Percentiles rank a stretch among this genome's conserved stretches.
phyloP scores from a whole-genome alignment of 371 early-diverging fungal species.

The Mucor plumbeus region DNA sequence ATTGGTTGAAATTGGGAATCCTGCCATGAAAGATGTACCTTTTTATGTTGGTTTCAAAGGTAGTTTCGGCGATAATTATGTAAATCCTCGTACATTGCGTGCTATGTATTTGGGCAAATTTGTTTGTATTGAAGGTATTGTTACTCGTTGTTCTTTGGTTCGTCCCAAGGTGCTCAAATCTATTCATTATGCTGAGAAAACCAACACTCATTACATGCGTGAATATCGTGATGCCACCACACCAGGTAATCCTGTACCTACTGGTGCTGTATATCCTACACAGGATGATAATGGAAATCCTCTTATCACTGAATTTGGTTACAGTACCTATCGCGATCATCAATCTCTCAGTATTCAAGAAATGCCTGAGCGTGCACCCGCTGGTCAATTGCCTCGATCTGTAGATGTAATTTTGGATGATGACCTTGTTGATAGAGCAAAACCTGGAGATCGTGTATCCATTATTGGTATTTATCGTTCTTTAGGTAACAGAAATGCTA shows the following conservation, averaged over 20 bases:
- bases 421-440: constrained; percentile 96
- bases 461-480: constrained; percentile 96
- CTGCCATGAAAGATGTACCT: constrained; percentile 34
- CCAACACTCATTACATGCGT: constrained; percentile 82
- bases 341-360: constrained; percentile 98
- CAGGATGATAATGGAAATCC: constrained; percentile 93
- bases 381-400: constrained; percentile 97
- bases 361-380: constrained; percentile 99
- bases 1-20: constrained; percentile 43
- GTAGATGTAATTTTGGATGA: constrained; percentile 97
- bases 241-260: constrained; percentile 64
- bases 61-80: constrained; percentile 89
- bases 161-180: constrained; percentile 95
- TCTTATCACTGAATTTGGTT: constrained; percentile 95
- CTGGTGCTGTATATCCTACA: constrained; percentile 81
- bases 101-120: constrained; percentile 87
- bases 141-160: constrained; percentile 97
- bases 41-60: constrained; percentile 92
- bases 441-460: constrained; percentile 99
- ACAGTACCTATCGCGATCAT: constrained; percentile 93
- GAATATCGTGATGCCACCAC: constrained; percentile 89
- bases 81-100: constrained; percentile 92
- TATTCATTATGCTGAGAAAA: constrained; percentile 94
- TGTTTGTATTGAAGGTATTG: constrained; percentile 98
- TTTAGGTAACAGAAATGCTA: constrained; percentile 78